Evolutionary conservation across 768 basidiomycete species (phyloP).

Genomic region (Boletellus ananas): DNA sequence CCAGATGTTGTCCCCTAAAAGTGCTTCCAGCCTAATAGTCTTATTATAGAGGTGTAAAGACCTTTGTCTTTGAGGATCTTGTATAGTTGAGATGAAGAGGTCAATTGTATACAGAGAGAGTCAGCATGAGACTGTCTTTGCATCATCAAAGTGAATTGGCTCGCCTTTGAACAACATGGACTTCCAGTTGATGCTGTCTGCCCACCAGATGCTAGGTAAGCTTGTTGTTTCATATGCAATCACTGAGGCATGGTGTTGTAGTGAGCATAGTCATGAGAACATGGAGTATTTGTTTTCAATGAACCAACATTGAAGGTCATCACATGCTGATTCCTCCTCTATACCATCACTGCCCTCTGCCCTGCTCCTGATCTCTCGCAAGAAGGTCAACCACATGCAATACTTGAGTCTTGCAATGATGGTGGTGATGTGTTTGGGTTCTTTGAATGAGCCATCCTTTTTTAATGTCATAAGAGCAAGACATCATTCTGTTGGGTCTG

Average conservation of each 20-base stretch:
- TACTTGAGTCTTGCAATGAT: conserved; percentile 9
- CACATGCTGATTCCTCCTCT: neutral
- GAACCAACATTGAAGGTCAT: neutral
- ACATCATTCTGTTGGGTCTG: neutral
- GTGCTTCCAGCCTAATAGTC: too few relatives aligned
- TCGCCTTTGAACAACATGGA: conserved; percentile 3
- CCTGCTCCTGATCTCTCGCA: neutral
- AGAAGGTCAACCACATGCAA: conserved; percentile 7
- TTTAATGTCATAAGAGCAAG: neutral
- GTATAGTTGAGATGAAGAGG: too few relatives aligned
- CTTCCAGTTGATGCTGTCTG: neutral
- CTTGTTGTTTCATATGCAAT: conserved; percentile 3
- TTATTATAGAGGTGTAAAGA: too few relatives aligned
- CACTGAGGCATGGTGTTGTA: conserved; percentile 5
- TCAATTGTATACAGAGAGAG: too few relatives aligned
- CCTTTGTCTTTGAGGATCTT: too few relatives aligned
- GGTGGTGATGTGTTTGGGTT: neutral
- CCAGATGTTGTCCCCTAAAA: too few relatives aligned
- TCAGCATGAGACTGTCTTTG: too few relatives aligned
- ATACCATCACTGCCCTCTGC: neutral
- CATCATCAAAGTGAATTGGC: rapidly evolving
- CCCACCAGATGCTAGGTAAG: conserved; percentile 4
- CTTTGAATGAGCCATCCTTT: conserved; percentile 17
- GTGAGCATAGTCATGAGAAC: neutral
- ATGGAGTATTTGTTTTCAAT: conserved; percentile 4